These are phyloP conservation scores for Choanephora cucurbitarum DNA, from an alignment of 371 early-diverging fungal genomes.

Conservation along the genomic window DNA sequence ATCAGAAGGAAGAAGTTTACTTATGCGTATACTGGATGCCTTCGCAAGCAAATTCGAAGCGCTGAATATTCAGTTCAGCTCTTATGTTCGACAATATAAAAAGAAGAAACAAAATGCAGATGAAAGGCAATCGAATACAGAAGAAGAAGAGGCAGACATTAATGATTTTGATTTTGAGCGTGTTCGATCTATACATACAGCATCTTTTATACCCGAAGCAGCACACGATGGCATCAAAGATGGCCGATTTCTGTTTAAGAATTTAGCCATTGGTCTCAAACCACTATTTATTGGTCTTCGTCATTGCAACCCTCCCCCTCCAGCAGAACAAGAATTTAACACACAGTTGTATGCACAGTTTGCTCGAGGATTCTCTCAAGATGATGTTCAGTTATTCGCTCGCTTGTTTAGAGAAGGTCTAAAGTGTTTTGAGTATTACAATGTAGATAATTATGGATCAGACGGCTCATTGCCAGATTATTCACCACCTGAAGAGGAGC, in stretches of 20 bases:
- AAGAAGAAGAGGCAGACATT: constrained; percentile 22
- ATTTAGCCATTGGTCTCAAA: constrained; percentile 84
- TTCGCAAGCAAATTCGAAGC: constrained; percentile 81
- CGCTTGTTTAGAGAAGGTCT: constrained; percentile 85
- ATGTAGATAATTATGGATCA: constrained; percentile 68
- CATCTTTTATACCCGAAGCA: constrained; percentile 61
- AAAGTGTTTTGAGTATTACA: constrained; percentile 85
- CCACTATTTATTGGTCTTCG: constrained; percentile 77
- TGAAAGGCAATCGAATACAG: constrained; percentile 6
- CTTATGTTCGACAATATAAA: constrained; percentile 54
- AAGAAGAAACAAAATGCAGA: constrained; percentile 36
- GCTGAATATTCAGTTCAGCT: constrained; percentile 62
- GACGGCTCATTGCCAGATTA: constrained; percentile 50
- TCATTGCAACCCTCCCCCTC: constrained; percentile 68
- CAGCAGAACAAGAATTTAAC: constrained; percentile 39
- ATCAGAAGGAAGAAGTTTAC: constrained; percentile 67
- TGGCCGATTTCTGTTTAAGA: constrained; percentile 81
- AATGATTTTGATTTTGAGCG: constrained; percentile 75
- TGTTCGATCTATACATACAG: constrained; percentile 76
- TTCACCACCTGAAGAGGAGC: constrained; percentile 16
- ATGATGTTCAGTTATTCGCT: constrained; percentile 69
- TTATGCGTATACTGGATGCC: constrained; percentile 85
- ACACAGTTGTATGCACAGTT: constrained; percentile 42
- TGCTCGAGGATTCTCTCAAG: constrained; percentile 69
- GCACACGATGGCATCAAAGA: constrained; percentile 77